Conservation (phyloP, 345 rosid genomes). For the Physaria fendleri region DNA sequence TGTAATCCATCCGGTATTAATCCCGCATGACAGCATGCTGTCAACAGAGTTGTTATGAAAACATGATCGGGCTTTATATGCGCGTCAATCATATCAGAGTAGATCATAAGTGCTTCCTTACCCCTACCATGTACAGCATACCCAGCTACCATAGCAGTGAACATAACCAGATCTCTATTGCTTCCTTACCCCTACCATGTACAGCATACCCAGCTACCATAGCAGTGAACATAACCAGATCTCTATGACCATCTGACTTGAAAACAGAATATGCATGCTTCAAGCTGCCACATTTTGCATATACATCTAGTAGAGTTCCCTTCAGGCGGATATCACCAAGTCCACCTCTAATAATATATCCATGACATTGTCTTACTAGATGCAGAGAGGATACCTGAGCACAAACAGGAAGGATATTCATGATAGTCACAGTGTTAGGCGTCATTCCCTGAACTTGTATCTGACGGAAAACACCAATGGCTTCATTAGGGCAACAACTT, state of each 20-base stretch:
- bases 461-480: slow-evolving; percentile 45
- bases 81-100: slow-evolving; percentile 47
- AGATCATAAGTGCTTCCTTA: slow-evolving; percentile 61
- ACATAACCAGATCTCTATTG: slow-evolving; percentile 65
- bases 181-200: slow-evolving; percentile 85
- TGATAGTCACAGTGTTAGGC: slow-evolving; percentile 67
- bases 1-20: slow-evolving; percentile 61
- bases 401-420: slow-evolving; percentile 72
- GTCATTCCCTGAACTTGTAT: slow-evolving; percentile 54
- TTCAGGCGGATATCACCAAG: slow-evolving; percentile 49
- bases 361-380: slow-evolving; percentile 69
- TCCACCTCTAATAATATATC: slow-evolving; percentile 52
- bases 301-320: slow-evolving; percentile 62
- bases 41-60: slow-evolving; percentile 57
- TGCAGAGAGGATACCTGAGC: slow-evolving; percentile 53
- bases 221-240: slow-evolving; percentile 68
- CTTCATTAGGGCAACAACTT: slow-evolving; percentile 43
- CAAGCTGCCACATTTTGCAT: slow-evolving; percentile 78
- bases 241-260: slow-evolving; percentile 42
- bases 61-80: slow-evolving; percentile 70
- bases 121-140: slow-evolving; percentile 88
- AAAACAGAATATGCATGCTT: slow-evolving; percentile 53
- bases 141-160: slow-evolving; percentile 73
- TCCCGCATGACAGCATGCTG: slow-evolving; percentile 82
- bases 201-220: slow-evolving; percentile 76